Evolutionary conservation across 73 alveolate species (phyloP), one percentile per base, ranked within the genome.

Genomic region (Tetrahymena malaccensis): DNA sequence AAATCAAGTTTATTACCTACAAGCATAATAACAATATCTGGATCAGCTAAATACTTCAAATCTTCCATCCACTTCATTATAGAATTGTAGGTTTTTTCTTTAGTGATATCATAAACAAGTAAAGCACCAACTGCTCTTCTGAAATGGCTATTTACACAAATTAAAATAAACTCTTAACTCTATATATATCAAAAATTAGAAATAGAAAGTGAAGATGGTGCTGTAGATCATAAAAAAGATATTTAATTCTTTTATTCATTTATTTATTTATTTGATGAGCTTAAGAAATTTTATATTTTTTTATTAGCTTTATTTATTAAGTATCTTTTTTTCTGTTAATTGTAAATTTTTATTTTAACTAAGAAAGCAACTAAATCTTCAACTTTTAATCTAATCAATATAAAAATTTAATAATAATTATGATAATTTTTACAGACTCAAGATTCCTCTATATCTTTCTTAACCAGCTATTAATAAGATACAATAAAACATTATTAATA

Each of bases 1-100:
- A 98, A 94, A 94, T 99, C 99, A 43, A 98, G 96, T 96, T 99
- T 99, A 96, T 99, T 99, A 8, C 99, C 99, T 17, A 99, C 99
- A 43, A 99, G 98, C 97, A 98, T 98, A 40, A 98, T 98, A 31
- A 99, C 99, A 84, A 98, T 98, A 70, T 98, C 99, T 56, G 99
- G 99, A 94, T 99, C 99, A 3, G 99, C 99, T 93, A 96, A 96
- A 57, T 96, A 96, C 94, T 97, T 93, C 85, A 97, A 96, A 96
- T 97, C 98, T 70, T 96, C 96, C 89, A 97, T 94, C 99, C 99
- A 97, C 94, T 96, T 97, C 35, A 96, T 85, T 35, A 96, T 98
- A 97, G 96, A 96, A 44, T 96, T 98, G 95, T 96, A 97, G 43
- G 98, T 84, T 56, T 97, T 94, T 84, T 96, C 97, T 93, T 97